phyloP scores from a whole-genome alignment of 2,329 filamentous ascomycete genomes.

The Emergomyces pasteurianus region DNA sequence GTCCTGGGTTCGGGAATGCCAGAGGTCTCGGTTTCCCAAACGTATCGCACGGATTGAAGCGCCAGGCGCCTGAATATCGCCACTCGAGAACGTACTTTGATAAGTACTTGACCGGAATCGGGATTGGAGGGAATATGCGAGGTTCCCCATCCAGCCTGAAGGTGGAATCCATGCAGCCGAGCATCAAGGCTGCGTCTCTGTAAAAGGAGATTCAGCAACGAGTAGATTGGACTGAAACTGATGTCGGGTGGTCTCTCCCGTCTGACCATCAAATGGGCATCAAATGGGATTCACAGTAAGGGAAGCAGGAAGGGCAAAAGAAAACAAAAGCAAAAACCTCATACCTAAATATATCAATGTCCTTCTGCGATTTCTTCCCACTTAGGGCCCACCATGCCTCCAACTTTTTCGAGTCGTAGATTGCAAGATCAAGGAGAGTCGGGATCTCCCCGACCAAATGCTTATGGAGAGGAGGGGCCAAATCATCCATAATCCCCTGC shows the following conservation, averaged over 20 bases:
- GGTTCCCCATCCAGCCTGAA: constrained; percentile 11
- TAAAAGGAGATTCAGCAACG: constrained; percentile 1
- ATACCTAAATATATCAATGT: constrained; percentile 3
- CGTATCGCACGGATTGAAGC: constrained; percentile 8
- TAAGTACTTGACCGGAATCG: constrained; percentile 4
- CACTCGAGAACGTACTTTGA: constrained; percentile 6
- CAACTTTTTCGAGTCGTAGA: constrained; percentile 12
- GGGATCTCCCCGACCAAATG: constrained; percentile 17
- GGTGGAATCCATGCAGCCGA: constrained; percentile 15
- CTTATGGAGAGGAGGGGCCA: constrained; percentile 14
- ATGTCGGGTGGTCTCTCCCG: background rate
- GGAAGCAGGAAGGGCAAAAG: background rate
- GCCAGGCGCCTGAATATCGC: constrained; percentile 5
- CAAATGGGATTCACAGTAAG: background rate
- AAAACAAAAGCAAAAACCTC: background rate
- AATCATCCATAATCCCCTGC: constrained; percentile 12
- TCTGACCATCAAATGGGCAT: too few relatives aligned
- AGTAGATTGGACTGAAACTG: background rate
- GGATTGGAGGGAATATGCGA: constrained; percentile 3
- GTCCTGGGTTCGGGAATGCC: constrained; percentile 4
- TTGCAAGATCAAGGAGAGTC: constrained; percentile 10
- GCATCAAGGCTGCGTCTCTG: constrained; percentile 10
- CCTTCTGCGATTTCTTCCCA: constrained; percentile 9
- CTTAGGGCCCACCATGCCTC: constrained; percentile 10
- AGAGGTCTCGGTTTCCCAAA: constrained; percentile 8